Conservation (phyloP, 345 rosid species). For the Murraya paniculata region DNA sequence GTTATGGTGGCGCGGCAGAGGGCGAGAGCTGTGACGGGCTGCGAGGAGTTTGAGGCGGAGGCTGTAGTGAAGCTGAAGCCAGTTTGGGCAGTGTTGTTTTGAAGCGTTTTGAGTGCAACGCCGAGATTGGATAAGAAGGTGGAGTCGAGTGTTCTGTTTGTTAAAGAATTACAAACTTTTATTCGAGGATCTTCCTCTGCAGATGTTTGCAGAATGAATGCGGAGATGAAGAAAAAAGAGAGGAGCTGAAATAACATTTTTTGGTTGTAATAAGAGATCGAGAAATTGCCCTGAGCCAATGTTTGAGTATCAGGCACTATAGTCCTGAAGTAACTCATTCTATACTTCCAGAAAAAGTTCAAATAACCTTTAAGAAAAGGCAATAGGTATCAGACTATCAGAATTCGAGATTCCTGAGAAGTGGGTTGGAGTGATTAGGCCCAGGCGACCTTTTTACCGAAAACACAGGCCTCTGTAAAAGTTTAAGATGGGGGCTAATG, state of each 20-base stretch:
- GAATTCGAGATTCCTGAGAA: no score
- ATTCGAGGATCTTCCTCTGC: slow-evolving; percentile 4
- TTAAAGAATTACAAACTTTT: background rate
- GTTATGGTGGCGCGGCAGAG: slow-evolving; percentile 11
- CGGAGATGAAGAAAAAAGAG: background rate
- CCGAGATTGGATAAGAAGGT: background rate
- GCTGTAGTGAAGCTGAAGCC: background rate
- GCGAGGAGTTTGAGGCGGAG: background rate
- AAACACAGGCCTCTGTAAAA: no score
- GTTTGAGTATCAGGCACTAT: background rate
- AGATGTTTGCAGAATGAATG: background rate
- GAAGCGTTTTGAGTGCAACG: slow-evolving; percentile 4
- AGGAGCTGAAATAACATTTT: background rate
- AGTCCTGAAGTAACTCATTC: no score
- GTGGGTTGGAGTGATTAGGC: no score
- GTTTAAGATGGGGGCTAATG: no score
- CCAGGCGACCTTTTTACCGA: no score
- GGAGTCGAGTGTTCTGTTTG: background rate
- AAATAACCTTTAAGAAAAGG: background rate
- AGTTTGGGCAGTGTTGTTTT: background rate
- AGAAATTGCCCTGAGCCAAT: background rate
- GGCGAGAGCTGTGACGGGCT: slow-evolving; percentile 13
- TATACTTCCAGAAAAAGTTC: no score
- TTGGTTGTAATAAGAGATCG: background rate
- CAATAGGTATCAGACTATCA: background rate